These are phyloP conservation scores for Tuctoria greenei DNA, from an alignment of 176 grass and related monocot species.

Conservation along the genomic window DNA sequence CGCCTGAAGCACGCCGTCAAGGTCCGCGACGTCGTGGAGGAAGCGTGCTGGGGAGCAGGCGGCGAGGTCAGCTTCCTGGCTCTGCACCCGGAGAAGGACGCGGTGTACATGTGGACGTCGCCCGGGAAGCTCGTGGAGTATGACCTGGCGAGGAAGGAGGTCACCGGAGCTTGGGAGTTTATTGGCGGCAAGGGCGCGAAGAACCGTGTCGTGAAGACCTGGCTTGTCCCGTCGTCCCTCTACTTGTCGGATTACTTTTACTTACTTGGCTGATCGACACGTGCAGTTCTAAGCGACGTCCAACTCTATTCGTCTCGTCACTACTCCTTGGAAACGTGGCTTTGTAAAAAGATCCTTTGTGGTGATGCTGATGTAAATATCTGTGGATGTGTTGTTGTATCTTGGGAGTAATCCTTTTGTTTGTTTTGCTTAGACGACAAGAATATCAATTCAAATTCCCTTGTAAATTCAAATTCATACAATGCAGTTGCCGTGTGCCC, in stretches of 20 bases:
- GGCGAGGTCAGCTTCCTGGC: conserved; percentile 46
- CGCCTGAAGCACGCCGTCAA: conserved; percentile 44
- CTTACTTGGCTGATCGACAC: background rate
- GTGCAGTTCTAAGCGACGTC: background rate
- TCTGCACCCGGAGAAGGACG: conserved; percentile 59
- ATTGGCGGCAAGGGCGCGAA: background rate
- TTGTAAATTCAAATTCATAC: too few species aligned
- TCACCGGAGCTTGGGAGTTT: conserved; percentile 44
- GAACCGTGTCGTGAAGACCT: conserved; percentile 52
- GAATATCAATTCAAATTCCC: too few species aligned
- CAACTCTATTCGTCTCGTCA: background rate
- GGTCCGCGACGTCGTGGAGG: background rate
- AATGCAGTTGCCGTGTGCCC: too few species aligned
- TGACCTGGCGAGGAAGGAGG: conserved; percentile 36
- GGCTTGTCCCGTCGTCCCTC: conserved; percentile 53
- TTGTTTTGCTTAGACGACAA: too few species aligned
- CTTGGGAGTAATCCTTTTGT: too few species aligned
- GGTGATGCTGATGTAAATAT: background rate
- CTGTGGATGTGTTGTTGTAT: background rate
- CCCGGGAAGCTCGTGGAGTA: conserved; percentile 45
- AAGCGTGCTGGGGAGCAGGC: background rate
- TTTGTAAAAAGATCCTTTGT: too few species aligned
- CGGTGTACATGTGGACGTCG: conserved; percentile 54
- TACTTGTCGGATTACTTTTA: conserved; percentile 54
- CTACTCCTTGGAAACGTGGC: too few species aligned